Base-by-base conservation (phyloP, 805 yeast genomes). In the Saturnispora sekii region DNA sequence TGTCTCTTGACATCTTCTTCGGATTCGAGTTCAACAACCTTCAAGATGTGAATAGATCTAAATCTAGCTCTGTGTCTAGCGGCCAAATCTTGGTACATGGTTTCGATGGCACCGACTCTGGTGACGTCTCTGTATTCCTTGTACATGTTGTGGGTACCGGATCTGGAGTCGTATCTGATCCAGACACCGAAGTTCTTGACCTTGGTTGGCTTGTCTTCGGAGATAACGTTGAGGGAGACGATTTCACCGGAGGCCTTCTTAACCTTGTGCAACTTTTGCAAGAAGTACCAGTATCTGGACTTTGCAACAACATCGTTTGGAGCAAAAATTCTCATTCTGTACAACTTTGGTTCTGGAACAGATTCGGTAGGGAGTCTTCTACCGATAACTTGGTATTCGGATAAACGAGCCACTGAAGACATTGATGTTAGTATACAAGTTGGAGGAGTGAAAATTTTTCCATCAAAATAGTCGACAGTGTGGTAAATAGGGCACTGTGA, bases 101-200 rank as follows among this genome's bases (percentile, higher is more conserved):
- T 77, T 74, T 85, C 95, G 68, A 93, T 97, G 62, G 97, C 98
- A 72, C 86, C 95, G 56, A 88, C 95, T 80, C 99, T 93, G 79
- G 96, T 76, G 64, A 90, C 95, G 66, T 90, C 98, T 77, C 98
- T 88, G 93, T 87, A 86, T 80, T 93, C 99, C 82, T 93, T 93
- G 96, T 93, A 93, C 97, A 93, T 93, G 94, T 93, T 93, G 95
- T 93, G 98, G 67, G 96, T 89, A 79, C 99, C 99, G 61, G 98
- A 93, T 84, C 99, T 94, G 59, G 99, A 93, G 72, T 93, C 98
- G 85, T 93, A 93, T 81, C 98, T 89, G 72, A 93, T 84, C 99
- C 99, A 93, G 78, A 93, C 73, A 79, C 97, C 98, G 70, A 89
- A 93, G 86, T 89, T 93, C 89, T 93, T 93, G 68, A 93, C 97